phyloP scores from a whole-genome alignment of 1,284 basidiomycete species.

The Exobasidium cylindrosporum region DNA sequence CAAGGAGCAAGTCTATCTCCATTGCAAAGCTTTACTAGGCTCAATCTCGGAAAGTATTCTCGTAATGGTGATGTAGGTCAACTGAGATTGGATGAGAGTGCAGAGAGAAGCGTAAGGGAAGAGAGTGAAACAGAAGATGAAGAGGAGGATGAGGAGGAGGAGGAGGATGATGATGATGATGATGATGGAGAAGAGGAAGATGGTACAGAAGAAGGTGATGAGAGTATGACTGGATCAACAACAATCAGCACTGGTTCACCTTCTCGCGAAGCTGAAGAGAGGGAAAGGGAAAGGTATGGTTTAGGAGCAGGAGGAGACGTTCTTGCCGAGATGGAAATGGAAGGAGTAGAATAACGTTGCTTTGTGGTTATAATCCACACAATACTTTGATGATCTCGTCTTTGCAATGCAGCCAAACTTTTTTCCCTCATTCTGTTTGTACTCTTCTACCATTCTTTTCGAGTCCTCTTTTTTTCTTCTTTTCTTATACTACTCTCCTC shows the following conservation, averaged over 20 bases:
- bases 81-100: conserved; percentile 17
- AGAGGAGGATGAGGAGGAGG: conserved; percentile 6
- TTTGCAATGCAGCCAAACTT: not conserved
- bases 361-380: not conserved
- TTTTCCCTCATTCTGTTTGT: not conserved
- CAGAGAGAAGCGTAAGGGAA: conserved; percentile 11
- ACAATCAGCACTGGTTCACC: conserved; percentile 25
- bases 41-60: conserved; percentile 7
- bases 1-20: conserved; percentile 6
- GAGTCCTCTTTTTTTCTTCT: conserved; percentile 11
- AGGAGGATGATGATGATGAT: conserved; percentile 3
- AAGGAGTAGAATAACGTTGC: conserved; percentile 33
- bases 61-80: conserved; percentile 23
- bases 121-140: conserved; percentile 13
- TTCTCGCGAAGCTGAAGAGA: conserved; percentile 45
- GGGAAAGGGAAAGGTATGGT: conserved; percentile 54
- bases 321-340: conserved; percentile 54
- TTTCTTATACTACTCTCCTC: conserved; percentile 8
- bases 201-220: conserved; percentile 12
- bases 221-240: conserved; percentile 10
- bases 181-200: conserved; percentile 13
- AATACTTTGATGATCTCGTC: not conserved
- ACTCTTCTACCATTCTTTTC: not conserved
- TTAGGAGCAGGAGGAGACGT: conserved; percentile 45
- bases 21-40: conserved; percentile 10